Percentiles rank a stretch among this genome's conserved stretches.
Evolutionary conservation across 1,284 basidiomycete genomes (phyloP).

Genomic region (Trametes versicolor): DNA sequence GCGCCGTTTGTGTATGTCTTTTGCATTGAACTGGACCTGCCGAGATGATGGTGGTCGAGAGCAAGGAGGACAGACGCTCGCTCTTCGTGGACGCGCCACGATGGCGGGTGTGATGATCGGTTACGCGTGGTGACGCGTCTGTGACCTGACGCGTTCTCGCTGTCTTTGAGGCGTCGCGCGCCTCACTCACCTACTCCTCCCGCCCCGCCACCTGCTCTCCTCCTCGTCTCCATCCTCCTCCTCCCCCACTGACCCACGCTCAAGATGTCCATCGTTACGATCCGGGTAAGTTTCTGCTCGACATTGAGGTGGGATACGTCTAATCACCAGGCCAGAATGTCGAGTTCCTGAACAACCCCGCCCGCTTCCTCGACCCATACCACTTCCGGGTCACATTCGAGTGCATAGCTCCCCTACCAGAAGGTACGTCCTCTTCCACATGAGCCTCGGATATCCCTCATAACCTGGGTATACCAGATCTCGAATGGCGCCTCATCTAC

Average conservation of each 20-base stretch:
- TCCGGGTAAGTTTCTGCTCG: conserved; percentile 55
- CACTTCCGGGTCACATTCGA: conserved; percentile 98
- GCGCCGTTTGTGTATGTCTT: too few species aligned
- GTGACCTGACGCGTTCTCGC: conserved; percentile 33
- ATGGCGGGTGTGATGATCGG: neutral
- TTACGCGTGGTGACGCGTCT: conserved; percentile 28
- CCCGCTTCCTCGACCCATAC: conserved; percentile 91
- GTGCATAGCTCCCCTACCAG: conserved; percentile 92
- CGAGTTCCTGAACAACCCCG: conserved; percentile 94
- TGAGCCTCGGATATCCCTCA: neutral
- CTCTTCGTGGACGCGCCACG: neutral
- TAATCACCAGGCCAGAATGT: conserved; percentile 63
- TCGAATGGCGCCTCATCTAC: conserved; percentile 98
- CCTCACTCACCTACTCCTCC: conserved; percentile 17
- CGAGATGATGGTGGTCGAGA: neutral
- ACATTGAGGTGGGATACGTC: too few species aligned
- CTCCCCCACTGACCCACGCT: neutral
- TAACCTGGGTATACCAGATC: conserved; percentile 61
- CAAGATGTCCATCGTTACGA: conserved; percentile 74
- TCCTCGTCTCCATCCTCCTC: neutral
- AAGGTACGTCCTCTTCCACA: conserved; percentile 62
- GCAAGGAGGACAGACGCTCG: neutral
- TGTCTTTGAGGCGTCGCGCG: conserved; percentile 2
- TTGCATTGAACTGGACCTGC: neutral
- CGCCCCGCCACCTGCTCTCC: conserved; percentile 1